phyloP scores from a whole-genome alignment of 2,329 filamentous ascomycete species.

The Myriosclerotinia scirpicola region DNA sequence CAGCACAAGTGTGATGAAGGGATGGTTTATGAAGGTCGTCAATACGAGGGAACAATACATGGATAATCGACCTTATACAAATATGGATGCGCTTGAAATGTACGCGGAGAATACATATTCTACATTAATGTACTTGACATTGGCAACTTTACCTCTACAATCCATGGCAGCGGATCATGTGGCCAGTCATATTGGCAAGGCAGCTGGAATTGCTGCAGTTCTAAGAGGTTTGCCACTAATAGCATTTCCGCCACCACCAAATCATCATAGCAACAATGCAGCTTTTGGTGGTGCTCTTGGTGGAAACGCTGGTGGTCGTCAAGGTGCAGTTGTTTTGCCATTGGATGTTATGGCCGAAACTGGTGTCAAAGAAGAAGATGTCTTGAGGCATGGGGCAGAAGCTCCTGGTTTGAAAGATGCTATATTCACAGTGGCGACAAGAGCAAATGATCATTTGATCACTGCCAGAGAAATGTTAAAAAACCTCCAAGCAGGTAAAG shows the following conservation, averaged over 20 bases:
- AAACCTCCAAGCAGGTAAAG: conserved; percentile 70
- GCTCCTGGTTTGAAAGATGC: conserved; percentile 84
- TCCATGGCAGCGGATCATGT: conserved; percentile 89
- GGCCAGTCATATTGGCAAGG: conserved; percentile 93
- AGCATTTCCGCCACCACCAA: conserved; percentile 69
- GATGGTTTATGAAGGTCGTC: conserved; percentile 76
- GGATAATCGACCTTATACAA: conserved; percentile 78
- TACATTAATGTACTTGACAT: conserved; percentile 82
- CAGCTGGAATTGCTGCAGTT: conserved; percentile 81
- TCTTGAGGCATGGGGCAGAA: conserved; percentile 76
- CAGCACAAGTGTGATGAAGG: conserved; percentile 53
- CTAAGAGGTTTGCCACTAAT: conserved; percentile 85
- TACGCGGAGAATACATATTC: conserved; percentile 96
- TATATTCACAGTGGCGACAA: conserved; percentile 86
- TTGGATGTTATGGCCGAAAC: conserved; percentile 85
- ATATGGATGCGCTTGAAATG: conserved; percentile 71
- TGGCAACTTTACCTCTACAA: conserved; percentile 75
- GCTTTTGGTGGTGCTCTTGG: conserved; percentile 44
- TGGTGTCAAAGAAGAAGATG: conserved; percentile 82
- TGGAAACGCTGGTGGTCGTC: conserved; percentile 44
- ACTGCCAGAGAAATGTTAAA: conserved; percentile 90
- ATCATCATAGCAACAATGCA: conserved; percentile 53
- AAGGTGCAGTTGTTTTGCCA: conserved; percentile 74
- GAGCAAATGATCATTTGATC: conserved; percentile 93
- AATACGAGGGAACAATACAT: conserved; percentile 79